Evolutionary conservation across 2,329 filamentous ascomycete genomes (phyloP).

Genomic region (Cladosporium sp.): DNA sequence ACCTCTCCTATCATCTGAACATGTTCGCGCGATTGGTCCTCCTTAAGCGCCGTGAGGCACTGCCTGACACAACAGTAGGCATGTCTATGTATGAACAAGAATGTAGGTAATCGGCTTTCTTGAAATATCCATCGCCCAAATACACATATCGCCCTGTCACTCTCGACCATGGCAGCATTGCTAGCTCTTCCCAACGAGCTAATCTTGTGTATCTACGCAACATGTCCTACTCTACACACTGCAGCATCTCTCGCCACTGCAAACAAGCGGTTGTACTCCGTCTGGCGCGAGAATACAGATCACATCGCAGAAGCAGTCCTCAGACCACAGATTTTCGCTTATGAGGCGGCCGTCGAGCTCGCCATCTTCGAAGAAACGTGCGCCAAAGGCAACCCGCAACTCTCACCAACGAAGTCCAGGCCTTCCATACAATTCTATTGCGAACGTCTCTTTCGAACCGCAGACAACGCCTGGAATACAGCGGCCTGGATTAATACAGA

Average conservation of each 20-base stretch:
- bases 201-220: not conserved
- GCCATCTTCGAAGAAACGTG: not conserved
- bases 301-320: not conserved
- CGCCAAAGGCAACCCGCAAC: not conserved
- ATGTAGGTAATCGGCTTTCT: not conserved
- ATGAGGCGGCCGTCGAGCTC: not conserved
- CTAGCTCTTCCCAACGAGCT: not conserved
- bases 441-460: not conserved
- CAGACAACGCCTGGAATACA: not conserved
- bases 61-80: no score
- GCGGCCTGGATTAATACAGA: not conserved
- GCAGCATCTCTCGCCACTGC: not conserved
- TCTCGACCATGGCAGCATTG: not conserved
- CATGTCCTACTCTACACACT: not conserved
- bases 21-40: no score
- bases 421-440: not conserved
- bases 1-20: not conserved
- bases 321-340: not conserved
- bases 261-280: not conserved
- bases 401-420: not conserved
- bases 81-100: no score
- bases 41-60: no score
- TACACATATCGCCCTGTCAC: no score
- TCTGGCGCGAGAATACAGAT: not conserved
- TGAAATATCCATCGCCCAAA: not conserved